Percentiles rank a stretch among this genome's conserved stretches.
Evolutionary conservation across 805 yeast genomes (phyloP).

Genomic region (Yarrowia deformans): DNA sequence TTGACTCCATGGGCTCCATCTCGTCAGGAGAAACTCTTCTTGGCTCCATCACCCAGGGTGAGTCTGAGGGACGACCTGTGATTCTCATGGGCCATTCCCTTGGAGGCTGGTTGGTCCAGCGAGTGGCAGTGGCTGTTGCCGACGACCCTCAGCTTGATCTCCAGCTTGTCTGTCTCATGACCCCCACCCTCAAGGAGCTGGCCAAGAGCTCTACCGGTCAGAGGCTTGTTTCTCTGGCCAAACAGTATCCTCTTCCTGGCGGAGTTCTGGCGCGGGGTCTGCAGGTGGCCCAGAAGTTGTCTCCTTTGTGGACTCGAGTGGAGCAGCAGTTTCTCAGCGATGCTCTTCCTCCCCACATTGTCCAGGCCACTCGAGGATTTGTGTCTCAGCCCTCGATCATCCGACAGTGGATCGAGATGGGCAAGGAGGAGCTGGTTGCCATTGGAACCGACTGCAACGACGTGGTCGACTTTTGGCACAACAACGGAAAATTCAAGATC

Average conservation of each 20-base stretch:
- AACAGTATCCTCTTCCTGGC: constrained; percentile 43
- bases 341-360: constrained; percentile 21
- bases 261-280: constrained; percentile 35
- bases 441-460: constrained; percentile 56
- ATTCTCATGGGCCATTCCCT: constrained; percentile 72
- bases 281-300: constrained; percentile 40
- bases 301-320: constrained; percentile 46
- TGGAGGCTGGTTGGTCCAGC: constrained; percentile 70
- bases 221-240: constrained; percentile 47
- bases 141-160: constrained; percentile 49
- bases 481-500: constrained; percentile 52
- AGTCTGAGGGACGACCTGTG: constrained; percentile 50
- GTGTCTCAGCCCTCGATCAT: constrained; percentile 58
- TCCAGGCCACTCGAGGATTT: constrained; percentile 53
- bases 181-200: constrained; percentile 74
- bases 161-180: constrained; percentile 63
- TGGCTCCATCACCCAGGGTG: constrained; percentile 8
- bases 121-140: constrained; percentile 53
- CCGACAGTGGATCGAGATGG: constrained; percentile 63
- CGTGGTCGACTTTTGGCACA: constrained; percentile 58
- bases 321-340: constrained; percentile 18
- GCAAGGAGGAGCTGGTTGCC: constrained; percentile 63
- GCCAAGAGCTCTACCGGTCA: constrained; percentile 56
- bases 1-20: constrained; percentile 2
- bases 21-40: constrained; percentile 18